phyloP scores from a whole-genome alignment of 371 early-diverging fungal species.

The Mucor velutinosus region DNA sequence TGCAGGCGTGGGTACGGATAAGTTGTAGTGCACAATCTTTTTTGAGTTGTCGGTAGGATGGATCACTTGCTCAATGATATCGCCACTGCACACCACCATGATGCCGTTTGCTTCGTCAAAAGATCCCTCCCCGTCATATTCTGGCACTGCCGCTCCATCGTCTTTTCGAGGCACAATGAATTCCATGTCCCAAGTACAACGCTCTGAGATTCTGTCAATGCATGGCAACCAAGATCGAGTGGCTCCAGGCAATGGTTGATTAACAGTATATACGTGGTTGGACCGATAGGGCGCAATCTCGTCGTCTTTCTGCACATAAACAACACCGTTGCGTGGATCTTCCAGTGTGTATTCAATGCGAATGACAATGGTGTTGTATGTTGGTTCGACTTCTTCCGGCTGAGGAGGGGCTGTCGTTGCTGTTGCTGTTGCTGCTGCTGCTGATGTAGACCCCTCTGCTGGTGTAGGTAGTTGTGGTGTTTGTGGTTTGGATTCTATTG shows the following conservation, averaged over 20 bases:
- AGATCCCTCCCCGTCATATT: conserved; percentile 50
- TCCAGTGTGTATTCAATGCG: conserved; percentile 56
- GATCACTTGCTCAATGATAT: conserved; percentile 69
- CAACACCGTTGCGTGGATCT: conserved; percentile 55
- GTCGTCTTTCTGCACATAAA: conserved; percentile 63
- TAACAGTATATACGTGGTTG: conserved; percentile 79
- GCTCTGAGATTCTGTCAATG: conserved; percentile 72
- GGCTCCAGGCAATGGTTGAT: conserved; percentile 73
- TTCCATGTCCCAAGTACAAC: conserved; percentile 88
- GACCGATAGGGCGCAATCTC: conserved; percentile 58
- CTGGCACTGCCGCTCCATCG: conserved; percentile 23
- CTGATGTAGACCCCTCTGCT: background rate
- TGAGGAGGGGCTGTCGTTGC: background rate
- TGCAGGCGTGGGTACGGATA: conserved; percentile 69
- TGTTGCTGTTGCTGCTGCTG: background rate
- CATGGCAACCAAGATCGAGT: conserved; percentile 92
- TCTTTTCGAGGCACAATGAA: conserved; percentile 69
- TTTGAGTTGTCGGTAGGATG: conserved; percentile 62
- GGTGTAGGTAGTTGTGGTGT: conserved; percentile 1
- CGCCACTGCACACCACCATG: conserved; percentile 77
- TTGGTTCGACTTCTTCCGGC: conserved; percentile 8
- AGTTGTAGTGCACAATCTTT: conserved; percentile 64
- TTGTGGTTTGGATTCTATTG: background rate
- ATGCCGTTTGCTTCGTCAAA: conserved; percentile 56
- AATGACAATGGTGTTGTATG: conserved; percentile 47